Percentiles rank a stretch among this genome's conserved stretches.
These are phyloP conservation scores for Kwoniella mangroviensis DNA, from an alignment of 768 basidiomycete species.

Conservation along the genomic window DNA sequence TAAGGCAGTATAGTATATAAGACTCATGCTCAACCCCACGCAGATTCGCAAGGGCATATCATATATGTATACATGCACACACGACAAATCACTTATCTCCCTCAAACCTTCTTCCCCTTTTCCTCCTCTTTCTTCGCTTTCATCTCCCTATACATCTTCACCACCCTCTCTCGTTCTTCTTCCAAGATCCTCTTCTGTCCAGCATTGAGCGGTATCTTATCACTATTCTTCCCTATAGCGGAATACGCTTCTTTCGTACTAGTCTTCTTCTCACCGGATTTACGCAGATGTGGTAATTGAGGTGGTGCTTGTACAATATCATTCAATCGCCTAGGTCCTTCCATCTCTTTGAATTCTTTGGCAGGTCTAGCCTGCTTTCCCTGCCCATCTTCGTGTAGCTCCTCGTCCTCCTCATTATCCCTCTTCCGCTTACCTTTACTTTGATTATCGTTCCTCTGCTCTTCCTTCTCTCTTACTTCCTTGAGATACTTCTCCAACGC, in stretches of 20 bases:
- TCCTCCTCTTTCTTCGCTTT: slow-evolving; percentile 46
- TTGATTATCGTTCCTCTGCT: slow-evolving; percentile 14
- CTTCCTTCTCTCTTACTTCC: slow-evolving; percentile 2
- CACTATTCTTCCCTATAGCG: slow-evolving; percentile 27
- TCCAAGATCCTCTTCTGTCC: slow-evolving; percentile 53
- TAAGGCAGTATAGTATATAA: too few species aligned
- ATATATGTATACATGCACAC: neutral
- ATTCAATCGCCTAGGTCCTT: slow-evolving; percentile 40
- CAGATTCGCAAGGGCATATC: too few species aligned
- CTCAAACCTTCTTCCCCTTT: slow-evolving; percentile 19
- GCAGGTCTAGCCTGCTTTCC: slow-evolving; percentile 9
- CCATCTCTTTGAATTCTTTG: slow-evolving; percentile 39
- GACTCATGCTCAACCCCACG: too few species aligned
- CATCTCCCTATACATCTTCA: slow-evolving; percentile 54
- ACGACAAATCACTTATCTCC: neutral
- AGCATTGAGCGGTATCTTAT: slow-evolving; percentile 42
- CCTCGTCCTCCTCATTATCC: slow-evolving; percentile 14
- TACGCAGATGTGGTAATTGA: slow-evolving; percentile 40
- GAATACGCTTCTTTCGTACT: slow-evolving; percentile 25
- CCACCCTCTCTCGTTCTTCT: slow-evolving; percentile 55
- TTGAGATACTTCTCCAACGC: slow-evolving; percentile 11
- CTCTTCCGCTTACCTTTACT: slow-evolving; percentile 16
- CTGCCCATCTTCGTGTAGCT: slow-evolving; percentile 16
- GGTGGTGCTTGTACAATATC: slow-evolving; percentile 56
- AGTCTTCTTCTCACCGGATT: slow-evolving; percentile 13